Evolutionary conservation across 768 basidiomycete genomes (phyloP), one percentile per base, ranked within the genome.

Genomic region (Suillus occidentalis): DNA sequence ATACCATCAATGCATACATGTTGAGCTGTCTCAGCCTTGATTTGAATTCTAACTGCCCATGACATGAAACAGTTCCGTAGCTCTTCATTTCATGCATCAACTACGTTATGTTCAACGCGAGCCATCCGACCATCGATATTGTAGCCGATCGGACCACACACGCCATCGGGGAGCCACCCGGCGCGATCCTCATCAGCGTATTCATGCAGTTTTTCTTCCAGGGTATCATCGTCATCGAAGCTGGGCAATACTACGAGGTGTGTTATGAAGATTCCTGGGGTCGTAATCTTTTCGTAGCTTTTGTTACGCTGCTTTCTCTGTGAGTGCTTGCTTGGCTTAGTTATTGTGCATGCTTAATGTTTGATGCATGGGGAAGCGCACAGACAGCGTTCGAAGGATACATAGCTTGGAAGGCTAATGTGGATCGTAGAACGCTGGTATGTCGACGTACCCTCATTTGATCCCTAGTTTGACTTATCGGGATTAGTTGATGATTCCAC

Each of bases 171-270:
- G 67, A 70, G 39, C 63, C 77, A 52, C 78, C 78, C 28, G 79
- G 79, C 20, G 78, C 80, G 3, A 80, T 85, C 34, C 74, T 86
- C 25, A 61, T 85, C 45, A 80, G 80, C 67, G 80, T 78, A 14
- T 72, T 85, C 28, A 57, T 85, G 18, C 84, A 85, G 62, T 81
- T 82, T 6, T 79, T 86, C 59, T 79, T 82, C 34, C 77, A 84
- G 7, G 82, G 81, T 2, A 79, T 82, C 58, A 73, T 83, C 22
- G 67, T 81, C 6, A 75, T 76, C 39, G 80, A 83, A 68, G 78
- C 73, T 25, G 70, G 77, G 61, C 77, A 77, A 67, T 83, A 82
- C 67, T 79, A 78, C 73, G 71, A 76, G 62, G 77, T 77, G 34
- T 81, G 77, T 63, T 71, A 70, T n/a, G 80, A 82, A 57, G 85